These are phyloP conservation scores for Leccinum fallax DNA, from an alignment of 1,284 basidiomycete genomes.

Conservation along the genomic window DNA sequence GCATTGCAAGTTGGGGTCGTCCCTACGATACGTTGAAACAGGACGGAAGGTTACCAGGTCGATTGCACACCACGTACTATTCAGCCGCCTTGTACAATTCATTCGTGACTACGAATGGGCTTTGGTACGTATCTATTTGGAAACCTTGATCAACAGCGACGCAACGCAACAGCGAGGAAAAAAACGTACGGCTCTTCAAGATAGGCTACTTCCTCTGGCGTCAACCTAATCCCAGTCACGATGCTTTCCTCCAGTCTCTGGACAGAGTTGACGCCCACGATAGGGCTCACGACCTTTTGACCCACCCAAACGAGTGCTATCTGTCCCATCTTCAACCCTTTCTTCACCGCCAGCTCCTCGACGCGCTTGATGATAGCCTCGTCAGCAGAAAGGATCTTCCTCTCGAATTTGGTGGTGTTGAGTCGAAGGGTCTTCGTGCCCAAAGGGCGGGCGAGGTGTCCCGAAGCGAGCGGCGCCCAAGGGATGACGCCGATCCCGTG, in stretches of 20 bases:
- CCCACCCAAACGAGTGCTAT: neutral
- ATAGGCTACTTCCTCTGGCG: slow-evolving; percentile 29
- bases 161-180: too few species aligned
- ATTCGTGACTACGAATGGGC: slow-evolving; percentile 21
- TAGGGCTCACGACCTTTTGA: slow-evolving; percentile 42
- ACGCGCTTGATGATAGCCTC: slow-evolving; percentile 39
- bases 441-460: slow-evolving; percentile 23
- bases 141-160: neutral
- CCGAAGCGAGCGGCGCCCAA: slow-evolving; percentile 40
- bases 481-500: slow-evolving; percentile 30
- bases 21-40: too few species aligned
- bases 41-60: too few species aligned
- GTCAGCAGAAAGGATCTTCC: slow-evolving; percentile 33
- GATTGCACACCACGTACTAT: too few species aligned
- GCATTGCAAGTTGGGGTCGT: too few species aligned
- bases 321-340: slow-evolving; percentile 9
- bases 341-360: slow-evolving; percentile 43
- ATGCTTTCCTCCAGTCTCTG: neutral
- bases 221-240: neutral
- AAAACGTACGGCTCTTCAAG: slow-evolving; percentile 32
- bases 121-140: slow-evolving; percentile 23
- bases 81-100: neutral
- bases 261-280: slow-evolving; percentile 31
- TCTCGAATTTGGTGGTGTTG: slow-evolving; percentile 29
- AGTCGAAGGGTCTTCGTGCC: slow-evolving; percentile 32